phyloP scores from a whole-genome alignment of 176 grass and related monocot species.

The Miscanthus lutarioriparius region DNA sequence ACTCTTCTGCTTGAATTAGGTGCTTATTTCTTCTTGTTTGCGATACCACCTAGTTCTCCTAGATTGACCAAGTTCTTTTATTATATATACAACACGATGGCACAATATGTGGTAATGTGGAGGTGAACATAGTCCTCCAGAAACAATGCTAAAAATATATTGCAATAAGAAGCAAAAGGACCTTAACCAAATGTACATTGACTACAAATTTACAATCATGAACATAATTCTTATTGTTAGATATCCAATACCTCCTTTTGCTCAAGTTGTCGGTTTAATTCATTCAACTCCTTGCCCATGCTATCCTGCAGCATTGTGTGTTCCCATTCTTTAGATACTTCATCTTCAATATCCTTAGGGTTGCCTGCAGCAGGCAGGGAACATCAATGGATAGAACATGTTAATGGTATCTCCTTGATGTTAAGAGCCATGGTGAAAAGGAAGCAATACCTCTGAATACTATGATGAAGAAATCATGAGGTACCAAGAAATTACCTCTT shows the following conservation, averaged over 20 bases:
- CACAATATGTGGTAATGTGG: constrained; percentile 10
- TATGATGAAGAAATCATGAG: constrained; percentile 7
- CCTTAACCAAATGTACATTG: not conserved
- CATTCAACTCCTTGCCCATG: constrained; percentile 92
- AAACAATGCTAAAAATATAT: not conserved
- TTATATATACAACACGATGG: not conserved
- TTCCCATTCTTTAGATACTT: constrained; percentile 96
- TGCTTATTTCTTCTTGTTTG: too few relatives aligned
- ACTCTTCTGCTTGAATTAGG: not conserved
- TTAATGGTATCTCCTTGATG: not conserved
- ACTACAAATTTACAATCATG: not conserved
- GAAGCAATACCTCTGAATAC: constrained; percentile 14
- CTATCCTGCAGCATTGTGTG: constrained; percentile 92
- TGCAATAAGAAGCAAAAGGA: not conserved
- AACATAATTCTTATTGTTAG: constrained; percentile 4
- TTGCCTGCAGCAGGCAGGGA: constrained; percentile 42
- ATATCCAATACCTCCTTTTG: constrained; percentile 82
- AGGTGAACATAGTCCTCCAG: not conserved
- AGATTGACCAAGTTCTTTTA: not conserved
- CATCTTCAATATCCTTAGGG: constrained; percentile 90
- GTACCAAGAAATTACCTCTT: constrained; percentile 58
- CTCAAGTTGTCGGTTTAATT: constrained; percentile 89
- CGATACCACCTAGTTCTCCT: too few relatives aligned
- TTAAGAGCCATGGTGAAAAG: constrained; percentile 24
- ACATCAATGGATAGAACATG: constrained; percentile 37